Percentiles rank a stretch among this genome's conserved stretches.
Evolutionary conservation across 2,329 filamentous ascomycete species (phyloP).

Genomic region (Alternaria postmessia): DNA sequence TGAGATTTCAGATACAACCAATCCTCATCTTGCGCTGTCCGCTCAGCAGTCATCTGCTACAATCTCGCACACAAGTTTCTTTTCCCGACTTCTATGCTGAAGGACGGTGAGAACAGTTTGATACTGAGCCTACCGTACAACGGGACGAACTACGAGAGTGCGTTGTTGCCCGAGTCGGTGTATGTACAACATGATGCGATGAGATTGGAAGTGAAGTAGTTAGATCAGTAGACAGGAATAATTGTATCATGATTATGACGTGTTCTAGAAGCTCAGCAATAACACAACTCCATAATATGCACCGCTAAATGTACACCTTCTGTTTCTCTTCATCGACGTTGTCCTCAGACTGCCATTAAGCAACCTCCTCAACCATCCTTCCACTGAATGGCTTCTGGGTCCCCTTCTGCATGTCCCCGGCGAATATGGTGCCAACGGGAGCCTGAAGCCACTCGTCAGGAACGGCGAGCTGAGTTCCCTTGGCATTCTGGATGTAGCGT

Average conservation of each 20-base stretch:
- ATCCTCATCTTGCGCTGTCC: slow-evolving; percentile 67
- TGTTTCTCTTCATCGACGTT: neutral
- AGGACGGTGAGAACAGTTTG: slow-evolving; percentile 63
- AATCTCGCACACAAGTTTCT: slow-evolving; percentile 67
- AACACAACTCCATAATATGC: slow-evolving; percentile 2
- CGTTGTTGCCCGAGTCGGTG: slow-evolving; percentile 57
- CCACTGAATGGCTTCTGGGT: slow-evolving; percentile 37
- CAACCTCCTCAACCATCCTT: slow-evolving; percentile 50
- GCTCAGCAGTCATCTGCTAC: slow-evolving; percentile 69
- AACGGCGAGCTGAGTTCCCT: slow-evolving; percentile 69
- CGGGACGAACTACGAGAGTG: slow-evolving; percentile 62
- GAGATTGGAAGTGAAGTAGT: slow-evolving; percentile 62
- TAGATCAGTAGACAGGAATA: neutral
- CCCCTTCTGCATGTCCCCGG: slow-evolving; percentile 35
- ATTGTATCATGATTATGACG: neutral
- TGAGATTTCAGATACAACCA: slow-evolving; percentile 58
- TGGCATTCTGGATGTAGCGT: slow-evolving; percentile 72
- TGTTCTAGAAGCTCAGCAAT: neutral
- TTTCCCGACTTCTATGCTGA: slow-evolving; percentile 61
- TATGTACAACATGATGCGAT: slow-evolving; percentile 74
- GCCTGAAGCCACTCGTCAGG: slow-evolving; percentile 72
- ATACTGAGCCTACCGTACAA: slow-evolving; percentile 67
- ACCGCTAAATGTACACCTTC: slow-evolving; percentile 6
- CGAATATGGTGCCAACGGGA: slow-evolving; percentile 69
- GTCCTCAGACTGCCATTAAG: slow-evolving; percentile 15